phyloP scores from a whole-genome alignment of 768 basidiomycete species.

The Suillus sp. region DNA sequence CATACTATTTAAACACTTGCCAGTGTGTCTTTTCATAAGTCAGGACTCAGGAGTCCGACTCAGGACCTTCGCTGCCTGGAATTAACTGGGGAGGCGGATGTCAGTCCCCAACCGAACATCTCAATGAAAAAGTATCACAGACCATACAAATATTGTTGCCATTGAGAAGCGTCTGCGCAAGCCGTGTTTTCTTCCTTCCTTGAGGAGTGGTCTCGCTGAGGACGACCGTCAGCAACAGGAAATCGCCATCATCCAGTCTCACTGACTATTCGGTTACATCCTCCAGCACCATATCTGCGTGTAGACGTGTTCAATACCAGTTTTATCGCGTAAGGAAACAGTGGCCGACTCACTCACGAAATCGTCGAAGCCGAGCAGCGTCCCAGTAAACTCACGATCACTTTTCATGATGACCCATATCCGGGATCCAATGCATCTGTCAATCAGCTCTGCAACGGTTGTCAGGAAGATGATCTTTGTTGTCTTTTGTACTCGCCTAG shows the following conservation, averaged over 20 bases:
- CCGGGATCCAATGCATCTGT: slow-evolving; percentile 93
- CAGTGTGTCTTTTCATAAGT: slow-evolving; percentile 14
- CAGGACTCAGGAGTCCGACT: slow-evolving; percentile 26
- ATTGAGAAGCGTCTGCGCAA: slow-evolving; percentile 88
- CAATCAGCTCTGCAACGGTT: slow-evolving; percentile 76
- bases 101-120: slow-evolving; percentile 7
- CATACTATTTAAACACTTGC: not conserved
- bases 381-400: slow-evolving; percentile 96
- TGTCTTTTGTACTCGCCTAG: slow-evolving; percentile 53
- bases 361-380: slow-evolving; percentile 94
- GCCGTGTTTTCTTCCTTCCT: slow-evolving; percentile 76
- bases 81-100: slow-evolving; percentile 49
- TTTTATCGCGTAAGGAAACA: not conserved
- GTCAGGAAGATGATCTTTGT: slow-evolving; percentile 7
- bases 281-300: slow-evolving; percentile 87
- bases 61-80: slow-evolving; percentile 71
- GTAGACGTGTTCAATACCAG: slow-evolving; percentile 4
- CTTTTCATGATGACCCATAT: slow-evolving; percentile 99
- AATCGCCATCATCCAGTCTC: slow-evolving; percentile 1
- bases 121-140: slow-evolving; percentile 28
- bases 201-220: slow-evolving; percentile 83
- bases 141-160: slow-evolving; percentile 98
- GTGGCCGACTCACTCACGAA: slow-evolving; percentile 89
- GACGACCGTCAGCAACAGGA: slow-evolving; percentile 7
- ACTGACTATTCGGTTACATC: slow-evolving; percentile 96